phyloP scores from a whole-genome alignment of 192 early-diverging fungal species.

The Gaertneriomyces sp. region DNA sequence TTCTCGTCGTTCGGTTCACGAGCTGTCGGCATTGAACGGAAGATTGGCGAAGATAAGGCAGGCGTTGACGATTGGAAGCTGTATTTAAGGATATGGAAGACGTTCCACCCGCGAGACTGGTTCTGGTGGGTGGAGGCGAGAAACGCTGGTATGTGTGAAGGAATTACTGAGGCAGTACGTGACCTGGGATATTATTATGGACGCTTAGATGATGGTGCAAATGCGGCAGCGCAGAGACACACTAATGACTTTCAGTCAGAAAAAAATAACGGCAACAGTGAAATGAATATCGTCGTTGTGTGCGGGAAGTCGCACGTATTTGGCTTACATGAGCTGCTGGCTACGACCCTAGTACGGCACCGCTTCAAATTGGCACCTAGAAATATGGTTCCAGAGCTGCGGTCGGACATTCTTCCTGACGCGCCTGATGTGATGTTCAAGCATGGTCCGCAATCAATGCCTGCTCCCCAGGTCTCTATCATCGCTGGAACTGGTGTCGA shows the following conservation, averaged over 20 bases:
- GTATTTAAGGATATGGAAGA: conserved; percentile 15
- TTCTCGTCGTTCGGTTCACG: background rate
- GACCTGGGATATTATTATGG: conserved; percentile 4
- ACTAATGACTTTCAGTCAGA: background rate
- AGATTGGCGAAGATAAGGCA: conserved; percentile 4
- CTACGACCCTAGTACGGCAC: background rate
- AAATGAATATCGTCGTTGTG: conserved; percentile 16
- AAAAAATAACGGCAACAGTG: background rate
- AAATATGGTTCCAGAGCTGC: background rate
- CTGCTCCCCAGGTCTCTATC: background rate
- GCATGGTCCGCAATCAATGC: background rate
- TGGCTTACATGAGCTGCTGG: conserved; percentile 24
- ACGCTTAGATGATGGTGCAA: too few species aligned
- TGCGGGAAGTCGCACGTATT: conserved; percentile 29
- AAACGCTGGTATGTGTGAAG: conserved; percentile 28
- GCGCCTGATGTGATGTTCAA: background rate
- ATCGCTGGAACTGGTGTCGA: background rate
- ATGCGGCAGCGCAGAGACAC: background rate
- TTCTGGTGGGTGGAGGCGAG: conserved; percentile 30
- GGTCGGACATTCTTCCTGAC: background rate
- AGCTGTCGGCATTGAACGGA: background rate
- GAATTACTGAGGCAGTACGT: conserved; percentile 6
- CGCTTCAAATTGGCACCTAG: background rate
- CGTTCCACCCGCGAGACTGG: conserved; percentile 13
- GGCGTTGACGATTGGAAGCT: conserved; percentile 12